Conservation (phyloP, 2,329 filamentous ascomycete species). For the Dactylellina drechsleri region DNA sequence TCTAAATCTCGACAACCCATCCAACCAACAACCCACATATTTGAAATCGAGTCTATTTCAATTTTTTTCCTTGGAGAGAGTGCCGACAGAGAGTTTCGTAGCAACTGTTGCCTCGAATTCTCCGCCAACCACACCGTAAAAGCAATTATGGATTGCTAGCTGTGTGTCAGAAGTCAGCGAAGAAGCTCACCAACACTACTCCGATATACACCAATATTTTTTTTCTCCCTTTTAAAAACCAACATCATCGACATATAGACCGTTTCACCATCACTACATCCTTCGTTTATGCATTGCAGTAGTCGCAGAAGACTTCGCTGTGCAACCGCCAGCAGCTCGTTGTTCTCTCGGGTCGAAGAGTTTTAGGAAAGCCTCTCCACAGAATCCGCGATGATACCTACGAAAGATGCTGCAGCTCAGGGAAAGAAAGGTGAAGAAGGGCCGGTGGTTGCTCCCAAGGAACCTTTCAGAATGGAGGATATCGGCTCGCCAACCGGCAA, state of each 20-base stretch:
- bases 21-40: conserved; percentile 2
- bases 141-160: conserved; percentile 44
- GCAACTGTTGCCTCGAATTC: conserved; percentile 13
- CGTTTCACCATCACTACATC: conserved; percentile 3
- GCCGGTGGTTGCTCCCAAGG: conserved; percentile 38
- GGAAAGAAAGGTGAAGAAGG: conserved; percentile 37
- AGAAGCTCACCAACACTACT: conserved; percentile 1
- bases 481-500: conserved; percentile 34
- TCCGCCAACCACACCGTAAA: conserved; percentile 15
- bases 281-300: conserved; percentile 47
- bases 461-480: conserved; percentile 33
- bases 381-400: conserved; percentile 42
- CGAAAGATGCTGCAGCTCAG: conserved; percentile 32
- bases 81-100: conserved; percentile 13
- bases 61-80: conserved; percentile 2
- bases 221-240: not conserved
- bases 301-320: conserved; percentile 22
- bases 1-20: not conserved
- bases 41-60: not conserved
- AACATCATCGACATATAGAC: not conserved
- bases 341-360: conserved; percentile 51
- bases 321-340: conserved; percentile 49
- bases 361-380: conserved; percentile 37
- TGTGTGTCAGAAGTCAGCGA: not conserved
- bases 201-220: not conserved